A percentile compares a stretch with the other conserved stretches of the same genome.
phyloP scores from a whole-genome alignment of 768 basidiomycete genomes.

The Leccinum ochraceum region DNA sequence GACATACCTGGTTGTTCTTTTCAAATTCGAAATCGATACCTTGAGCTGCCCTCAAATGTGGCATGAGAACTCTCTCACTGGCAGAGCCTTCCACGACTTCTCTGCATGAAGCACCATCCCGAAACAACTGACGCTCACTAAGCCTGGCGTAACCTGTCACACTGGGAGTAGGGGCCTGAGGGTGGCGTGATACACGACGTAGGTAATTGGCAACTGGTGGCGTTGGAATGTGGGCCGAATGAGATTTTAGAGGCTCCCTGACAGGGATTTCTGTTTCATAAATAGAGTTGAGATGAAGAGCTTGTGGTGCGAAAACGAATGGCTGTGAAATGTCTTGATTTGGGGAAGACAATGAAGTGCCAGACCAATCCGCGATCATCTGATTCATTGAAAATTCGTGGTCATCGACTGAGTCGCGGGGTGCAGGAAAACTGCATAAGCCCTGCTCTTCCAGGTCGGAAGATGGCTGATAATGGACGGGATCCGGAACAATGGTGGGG shows the following conservation, averaged over 20 bases:
- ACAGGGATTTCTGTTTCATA: too few species aligned
- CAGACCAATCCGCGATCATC: too few species aligned
- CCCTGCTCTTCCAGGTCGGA: not conserved
- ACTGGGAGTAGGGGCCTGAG: not conserved
- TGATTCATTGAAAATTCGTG: not conserved
- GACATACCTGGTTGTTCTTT: not conserved
- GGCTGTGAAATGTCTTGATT: not conserved
- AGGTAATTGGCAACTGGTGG: not conserved
- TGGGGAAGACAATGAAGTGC: not conserved
- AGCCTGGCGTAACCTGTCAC: not conserved
- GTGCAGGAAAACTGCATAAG: too few species aligned
- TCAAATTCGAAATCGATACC: not conserved
- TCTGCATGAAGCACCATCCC: not conserved
- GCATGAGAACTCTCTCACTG: not conserved
- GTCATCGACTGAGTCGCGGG: not conserved
- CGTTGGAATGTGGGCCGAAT: not conserved
- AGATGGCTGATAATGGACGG: not conserved
- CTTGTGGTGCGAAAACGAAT: not conserved
- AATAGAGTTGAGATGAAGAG: too few species aligned
- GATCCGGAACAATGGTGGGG: not conserved
- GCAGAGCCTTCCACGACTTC: not conserved
- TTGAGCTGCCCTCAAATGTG: not conserved
- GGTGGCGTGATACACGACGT: not conserved
- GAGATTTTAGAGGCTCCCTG: not conserved
- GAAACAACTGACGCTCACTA: not conserved